Evolutionary conservation across 2,329 filamentous ascomycete species (phyloP), one percentile per base, ranked within the genome.

Genomic region (Calonectria hawksworthii): DNA sequence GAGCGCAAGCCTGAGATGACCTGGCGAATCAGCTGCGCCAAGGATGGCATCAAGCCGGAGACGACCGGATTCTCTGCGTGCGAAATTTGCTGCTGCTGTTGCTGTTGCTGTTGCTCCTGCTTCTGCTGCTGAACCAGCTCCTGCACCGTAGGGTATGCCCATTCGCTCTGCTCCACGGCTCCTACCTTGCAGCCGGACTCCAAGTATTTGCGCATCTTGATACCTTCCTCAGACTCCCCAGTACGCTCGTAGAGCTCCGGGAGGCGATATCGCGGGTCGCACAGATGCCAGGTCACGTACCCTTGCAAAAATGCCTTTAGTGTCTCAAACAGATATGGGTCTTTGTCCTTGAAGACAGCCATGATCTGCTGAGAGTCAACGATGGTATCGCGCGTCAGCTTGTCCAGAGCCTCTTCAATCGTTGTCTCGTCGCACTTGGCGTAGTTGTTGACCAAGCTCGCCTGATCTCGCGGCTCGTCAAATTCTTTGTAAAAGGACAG

Each of bases 401-500:
- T 61, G 0, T 61, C 34, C 11, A 61, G 23, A 1, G 56, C 56
- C 11, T 2, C 56, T 34, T 61, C 56, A 2, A 61, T 18, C 0
- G 56, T 61, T 10, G 34, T 10, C 34, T 61, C 34, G 11, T 61
- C 56, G 56, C 56, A 61, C 14, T 18, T 14, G 3, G 56, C 34
- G 16, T 61, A 61, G 56, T 61, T 61, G 3, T 61, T 61, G 34
- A 61, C 56, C 34, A 61, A 11, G 28, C 56, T 61, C 1, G 56
- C 56, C 6, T 61, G 56, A n/a, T 61, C 56, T 61, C 56, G 56
- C 2, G 56, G 56, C n/a, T 61, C 56, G n/a, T 61, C 56, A 41
- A 61, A 61, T 8, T 61, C 56, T 23, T 61, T 61, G 56, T 61
- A 61, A 38, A 61, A 61, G n/a, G 56, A 61, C 56, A 61, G 38